Conservation (phyloP, 352 stramenopile genomes). For the Albugo laibachii region DNA sequence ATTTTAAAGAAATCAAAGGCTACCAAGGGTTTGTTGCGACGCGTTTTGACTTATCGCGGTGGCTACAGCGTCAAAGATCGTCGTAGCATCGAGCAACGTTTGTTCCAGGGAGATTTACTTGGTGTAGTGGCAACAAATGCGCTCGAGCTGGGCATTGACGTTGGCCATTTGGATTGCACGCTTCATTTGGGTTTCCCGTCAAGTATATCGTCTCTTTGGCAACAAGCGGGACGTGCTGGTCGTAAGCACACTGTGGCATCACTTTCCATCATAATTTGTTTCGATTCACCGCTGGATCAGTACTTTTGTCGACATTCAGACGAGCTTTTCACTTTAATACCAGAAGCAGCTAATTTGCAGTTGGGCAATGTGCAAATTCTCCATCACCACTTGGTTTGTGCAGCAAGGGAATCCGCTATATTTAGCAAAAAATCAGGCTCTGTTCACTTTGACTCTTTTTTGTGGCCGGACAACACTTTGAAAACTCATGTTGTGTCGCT, state of each 20-base stretch:
- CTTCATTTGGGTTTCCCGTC: slow-evolving; percentile 91
- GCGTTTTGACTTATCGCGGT: slow-evolving; percentile 88
- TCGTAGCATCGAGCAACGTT: slow-evolving; percentile 84
- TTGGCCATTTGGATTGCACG: slow-evolving; percentile 87
- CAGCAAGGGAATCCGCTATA: slow-evolving; percentile 82
- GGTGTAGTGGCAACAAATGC: slow-evolving; percentile 93
- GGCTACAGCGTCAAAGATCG: slow-evolving; percentile 87
- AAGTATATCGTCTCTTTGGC: slow-evolving; percentile 86
- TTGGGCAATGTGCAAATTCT: slow-evolving; percentile 74
- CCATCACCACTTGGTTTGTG: slow-evolving; percentile 86
- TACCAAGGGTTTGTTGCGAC: slow-evolving; percentile 26
- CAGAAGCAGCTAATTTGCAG: slow-evolving; percentile 74
- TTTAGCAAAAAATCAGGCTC: slow-evolving; percentile 38
- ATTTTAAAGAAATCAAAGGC: slow-evolving; percentile 22
- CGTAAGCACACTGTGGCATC: slow-evolving; percentile 54
- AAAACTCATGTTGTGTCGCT: slow-evolving; percentile 7
- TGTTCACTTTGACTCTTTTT: slow-evolving; percentile 34
- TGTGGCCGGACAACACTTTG: slow-evolving; percentile 9
- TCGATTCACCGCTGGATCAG: slow-evolving; percentile 89
- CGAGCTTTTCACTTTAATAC: slow-evolving; percentile 45
- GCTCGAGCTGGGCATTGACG: slow-evolving; percentile 94
- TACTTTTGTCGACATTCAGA: slow-evolving; percentile 47
- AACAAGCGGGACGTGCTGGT: slow-evolving; percentile 91
- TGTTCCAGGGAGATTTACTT: slow-evolving; percentile 89
- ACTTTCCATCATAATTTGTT: slow-evolving; percentile 88